Base-by-base conservation (phyloP, 2,329 filamentous ascomycete species). In the Pseudocercospora pini-densiflorae region DNA sequence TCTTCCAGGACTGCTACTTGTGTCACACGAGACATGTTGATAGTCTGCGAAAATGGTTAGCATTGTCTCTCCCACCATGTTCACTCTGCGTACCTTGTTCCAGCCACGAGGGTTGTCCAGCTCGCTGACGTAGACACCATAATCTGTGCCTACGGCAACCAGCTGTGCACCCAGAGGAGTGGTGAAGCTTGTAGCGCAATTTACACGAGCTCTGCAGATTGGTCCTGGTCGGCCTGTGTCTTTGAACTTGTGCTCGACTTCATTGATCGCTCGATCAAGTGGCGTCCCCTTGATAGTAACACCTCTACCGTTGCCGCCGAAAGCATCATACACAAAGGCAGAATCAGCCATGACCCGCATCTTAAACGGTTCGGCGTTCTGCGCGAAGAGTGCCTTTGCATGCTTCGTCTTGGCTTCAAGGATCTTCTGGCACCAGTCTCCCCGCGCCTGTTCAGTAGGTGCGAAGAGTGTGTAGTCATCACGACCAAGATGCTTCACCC, bases 1-100 rank as follows among this genome's bases (percentile, higher is more conserved):
- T 98, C 95, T 76, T 99, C 96, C 6, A 99, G 87, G 0, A 99
- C 92, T 0, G 95, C 90, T 57, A 99, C 92, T 77, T 99, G 95
- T 1, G 94, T 96, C 16, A 99, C 94, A 64, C 89, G 88, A 54
- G 83, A 82, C 71, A 89, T 88, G 77, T 89, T 88, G 24, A 97
- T 93, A 7, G 92, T 89, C 91, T 96, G 74, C n/a, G 61, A 54
- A 55, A 58, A 31, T 74, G 29, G 70, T 82, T 75, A 82, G 74
- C 63, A 67, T 23, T 3, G 31, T 6, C 3, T 31, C 29, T 1
- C 16, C 21, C 12, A 21, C 12, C 55, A 8, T 21, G 14, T 9
- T 6, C 40, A 45, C 47, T 62, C 23, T 5, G 82, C 88, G 84
- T 84, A 96, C 93, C 83, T 92, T 91, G 66, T 85, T 88, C 95